Percentiles rank a stretch among this genome's conserved stretches.
Conservation (phyloP, 2,329 filamentous ascomycete species). For the Microcyclosporella mali region DNA sequence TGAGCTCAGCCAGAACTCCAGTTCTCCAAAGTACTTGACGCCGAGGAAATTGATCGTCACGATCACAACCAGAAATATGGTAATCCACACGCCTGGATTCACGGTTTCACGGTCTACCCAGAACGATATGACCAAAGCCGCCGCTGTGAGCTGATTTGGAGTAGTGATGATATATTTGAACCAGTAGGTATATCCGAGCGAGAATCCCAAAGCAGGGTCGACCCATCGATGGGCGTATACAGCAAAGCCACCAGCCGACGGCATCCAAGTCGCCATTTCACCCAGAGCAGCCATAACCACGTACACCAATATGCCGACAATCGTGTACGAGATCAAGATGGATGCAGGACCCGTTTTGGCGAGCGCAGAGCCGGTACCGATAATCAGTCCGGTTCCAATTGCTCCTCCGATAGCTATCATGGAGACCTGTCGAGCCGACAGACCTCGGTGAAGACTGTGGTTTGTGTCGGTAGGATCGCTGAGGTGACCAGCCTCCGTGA, state of each 20-base stretch:
- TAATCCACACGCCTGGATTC: slow-evolving; percentile 57
- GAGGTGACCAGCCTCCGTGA: slow-evolving; percentile 13
- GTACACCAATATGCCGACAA: slow-evolving; percentile 68
- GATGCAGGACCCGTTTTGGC: slow-evolving; percentile 53
- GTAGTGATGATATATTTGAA: slow-evolving; percentile 75
- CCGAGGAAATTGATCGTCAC: slow-evolving; percentile 47
- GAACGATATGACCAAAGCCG: slow-evolving; percentile 70
- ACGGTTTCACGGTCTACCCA: slow-evolving; percentile 53
- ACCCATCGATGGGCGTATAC: slow-evolving; percentile 74
- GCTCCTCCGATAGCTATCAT: slow-evolving; percentile 70
- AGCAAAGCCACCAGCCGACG: slow-evolving; percentile 71
- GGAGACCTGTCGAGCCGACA: slow-evolving; percentile 51
- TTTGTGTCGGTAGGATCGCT: slow-evolving; percentile 18
- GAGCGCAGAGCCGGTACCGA: slow-evolving; percentile 53
- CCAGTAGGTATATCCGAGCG: slow-evolving; percentile 55
- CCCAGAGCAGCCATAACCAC: slow-evolving; percentile 75
- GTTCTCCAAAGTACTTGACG: slow-evolving; percentile 54
- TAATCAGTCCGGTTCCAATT: slow-evolving; percentile 67
- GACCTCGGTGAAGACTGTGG: slow-evolving; percentile 45
- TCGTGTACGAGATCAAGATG: slow-evolving; percentile 64
- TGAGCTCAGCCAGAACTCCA: slow-evolving; percentile 45
- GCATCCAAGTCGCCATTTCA: slow-evolving; percentile 80
- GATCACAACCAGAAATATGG: slow-evolving; percentile 46
- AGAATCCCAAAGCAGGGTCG: slow-evolving; percentile 74
- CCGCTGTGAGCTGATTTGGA: slow-evolving; percentile 77